These are phyloP conservation scores for Capsella bursapastoris DNA, from an alignment of 345 rosid species.

Conservation along the genomic window DNA sequence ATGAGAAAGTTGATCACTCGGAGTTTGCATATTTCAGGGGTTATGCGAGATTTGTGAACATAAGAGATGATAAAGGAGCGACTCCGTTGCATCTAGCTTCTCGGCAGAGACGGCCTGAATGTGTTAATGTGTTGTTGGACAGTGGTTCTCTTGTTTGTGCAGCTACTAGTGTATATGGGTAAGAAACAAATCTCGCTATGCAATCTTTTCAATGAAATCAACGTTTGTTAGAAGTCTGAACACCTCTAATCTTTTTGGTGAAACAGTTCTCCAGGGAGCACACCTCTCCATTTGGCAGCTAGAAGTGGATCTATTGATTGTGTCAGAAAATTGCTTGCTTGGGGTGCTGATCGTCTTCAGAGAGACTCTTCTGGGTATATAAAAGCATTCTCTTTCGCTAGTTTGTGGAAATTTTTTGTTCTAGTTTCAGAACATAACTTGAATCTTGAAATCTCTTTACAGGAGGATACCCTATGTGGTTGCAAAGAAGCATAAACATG, in stretches of 20 bases:
- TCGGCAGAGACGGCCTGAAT: slow-evolving; percentile 82
- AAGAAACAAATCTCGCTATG: slow-evolving; percentile 30
- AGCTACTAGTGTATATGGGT: slow-evolving; percentile 93
- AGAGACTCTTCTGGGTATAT: slow-evolving; percentile 90
- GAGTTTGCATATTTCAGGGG: slow-evolving; percentile 65
- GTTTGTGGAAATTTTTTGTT: background rate
- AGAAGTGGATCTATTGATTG: slow-evolving; percentile 98
- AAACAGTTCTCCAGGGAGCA: slow-evolving; percentile 79
- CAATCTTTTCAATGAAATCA: background rate
- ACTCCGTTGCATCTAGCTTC: slow-evolving; percentile 97
- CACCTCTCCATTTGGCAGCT: slow-evolving; percentile 99
- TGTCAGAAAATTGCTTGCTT: slow-evolving; percentile 82
- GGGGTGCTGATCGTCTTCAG: slow-evolving; percentile 98
- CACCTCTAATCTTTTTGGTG: slow-evolving; percentile 35
- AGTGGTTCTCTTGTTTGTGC: slow-evolving; percentile 96
- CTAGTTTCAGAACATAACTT: slow-evolving; percentile 12
- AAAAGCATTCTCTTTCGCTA: background rate
- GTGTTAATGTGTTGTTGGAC: slow-evolving; percentile 80
- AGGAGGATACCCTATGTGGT: slow-evolving; percentile 91
- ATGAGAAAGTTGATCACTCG: background rate
- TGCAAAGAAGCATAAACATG: slow-evolving; percentile 78
- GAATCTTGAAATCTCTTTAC: slow-evolving; percentile 27
- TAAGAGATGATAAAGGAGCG: slow-evolving; percentile 90
- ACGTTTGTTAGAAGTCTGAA: background rate
- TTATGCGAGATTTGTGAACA: slow-evolving; percentile 86